Percentiles rank a stretch among this genome's conserved stretches.
Conservation (phyloP, 352 stramenopile species). For the Vaucheria bursata region DNA sequence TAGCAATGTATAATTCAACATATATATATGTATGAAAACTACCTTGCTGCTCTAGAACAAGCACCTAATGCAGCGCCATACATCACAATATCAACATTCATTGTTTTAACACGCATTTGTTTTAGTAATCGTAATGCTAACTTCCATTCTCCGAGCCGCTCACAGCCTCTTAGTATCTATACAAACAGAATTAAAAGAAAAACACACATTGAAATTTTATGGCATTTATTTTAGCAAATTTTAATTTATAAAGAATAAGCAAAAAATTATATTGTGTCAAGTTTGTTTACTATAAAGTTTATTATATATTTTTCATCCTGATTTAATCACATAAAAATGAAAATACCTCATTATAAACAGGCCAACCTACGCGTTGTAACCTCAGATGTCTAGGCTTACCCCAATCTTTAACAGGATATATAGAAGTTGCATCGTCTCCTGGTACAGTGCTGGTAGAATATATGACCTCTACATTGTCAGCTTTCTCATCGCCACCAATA, state of each 20-base stretch:
- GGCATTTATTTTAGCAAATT: too few relatives aligned
- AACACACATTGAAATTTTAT: too few relatives aligned
- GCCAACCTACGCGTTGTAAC: conserved; percentile 1
- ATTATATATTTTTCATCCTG: too few relatives aligned
- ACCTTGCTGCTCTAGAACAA: conserved; percentile 23
- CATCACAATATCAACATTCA: conserved; percentile 32
- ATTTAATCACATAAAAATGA: too few relatives aligned
- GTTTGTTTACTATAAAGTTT: too few relatives aligned
- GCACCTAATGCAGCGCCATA: conserved; percentile 40
- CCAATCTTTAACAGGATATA: neutral
- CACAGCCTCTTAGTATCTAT: neutral
- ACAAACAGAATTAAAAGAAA: too few relatives aligned
- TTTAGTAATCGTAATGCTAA: conserved; percentile 31
- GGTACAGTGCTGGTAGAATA: neutral
- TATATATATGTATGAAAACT: too few relatives aligned
- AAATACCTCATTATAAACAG: conserved; percentile 10
- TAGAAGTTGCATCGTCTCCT: neutral
- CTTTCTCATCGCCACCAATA: too few relatives aligned
- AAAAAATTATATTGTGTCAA: too few relatives aligned
- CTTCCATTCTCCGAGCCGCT: conserved; percentile 34
- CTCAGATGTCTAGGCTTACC: neutral
- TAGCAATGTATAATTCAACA: too few relatives aligned
- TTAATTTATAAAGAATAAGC: too few relatives aligned
- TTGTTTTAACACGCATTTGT: conserved; percentile 18
- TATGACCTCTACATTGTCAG: too few relatives aligned